A percentile compares a stretch with the other conserved stretches of the same genome.
phyloP scores from a whole-genome alignment of 805 yeast species.

The Candida verbasci region DNA sequence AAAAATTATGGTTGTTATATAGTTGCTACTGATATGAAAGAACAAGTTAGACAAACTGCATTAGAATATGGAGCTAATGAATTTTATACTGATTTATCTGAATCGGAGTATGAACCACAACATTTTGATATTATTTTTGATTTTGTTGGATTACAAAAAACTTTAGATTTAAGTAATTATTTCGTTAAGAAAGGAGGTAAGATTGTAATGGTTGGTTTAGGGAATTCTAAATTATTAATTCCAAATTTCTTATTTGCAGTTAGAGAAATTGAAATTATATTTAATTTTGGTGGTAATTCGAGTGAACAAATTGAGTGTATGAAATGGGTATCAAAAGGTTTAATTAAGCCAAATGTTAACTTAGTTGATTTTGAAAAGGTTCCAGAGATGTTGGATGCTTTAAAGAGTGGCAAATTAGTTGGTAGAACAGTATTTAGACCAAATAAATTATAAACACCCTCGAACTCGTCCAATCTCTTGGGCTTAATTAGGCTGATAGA shows the following conservation, averaged over 20 bases:
- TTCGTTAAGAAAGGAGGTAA: conserved; percentile 34
- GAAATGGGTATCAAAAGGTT: conserved; percentile 38
- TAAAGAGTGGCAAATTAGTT: conserved; percentile 33
- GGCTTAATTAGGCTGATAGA: no score
- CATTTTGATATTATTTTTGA: conserved; percentile 39
- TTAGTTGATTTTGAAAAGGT: conserved; percentile 28
- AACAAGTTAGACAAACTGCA: conserved; percentile 23
- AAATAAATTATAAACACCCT: conserved; percentile 7
- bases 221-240: conserved; percentile 24
- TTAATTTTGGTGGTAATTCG: conserved; percentile 43
- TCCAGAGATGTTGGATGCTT: conserved; percentile 29
- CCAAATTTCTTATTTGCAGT: conserved; percentile 34
- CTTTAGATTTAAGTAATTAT: conserved; percentile 21
- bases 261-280: conserved; percentile 37
- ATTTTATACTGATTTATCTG: conserved; percentile 27
- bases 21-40: conserved; percentile 31
- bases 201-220: conserved; percentile 42
- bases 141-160: conserved; percentile 32
- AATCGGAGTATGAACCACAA: conserved; percentile 21
- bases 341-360: conserved; percentile 31
- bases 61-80: conserved; percentile 37
- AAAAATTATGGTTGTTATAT: conserved; percentile 27
- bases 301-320: conserved; percentile 40
- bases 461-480: no score
- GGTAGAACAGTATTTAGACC: conserved; percentile 43